A percentile compares a stretch with the other conserved stretches of the same genome.
Conservation (phyloP, 2,329 filamentous ascomycete genomes). For the Neofusicoccum laricinum region DNA sequence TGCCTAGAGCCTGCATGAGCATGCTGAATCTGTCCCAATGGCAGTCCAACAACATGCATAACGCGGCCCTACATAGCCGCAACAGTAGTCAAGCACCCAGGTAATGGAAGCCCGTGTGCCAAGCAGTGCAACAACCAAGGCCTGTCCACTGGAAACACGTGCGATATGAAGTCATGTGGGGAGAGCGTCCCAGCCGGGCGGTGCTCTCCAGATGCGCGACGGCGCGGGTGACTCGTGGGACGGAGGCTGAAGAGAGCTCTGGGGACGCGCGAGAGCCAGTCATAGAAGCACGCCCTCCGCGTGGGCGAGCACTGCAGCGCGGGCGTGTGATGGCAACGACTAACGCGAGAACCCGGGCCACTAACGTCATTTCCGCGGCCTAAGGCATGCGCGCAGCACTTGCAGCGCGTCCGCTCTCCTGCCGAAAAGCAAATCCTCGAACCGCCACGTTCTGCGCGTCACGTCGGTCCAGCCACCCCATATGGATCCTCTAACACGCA, state of each 20-base stretch:
- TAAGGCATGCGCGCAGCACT: slow-evolving; percentile 10
- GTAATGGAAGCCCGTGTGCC: neutral
- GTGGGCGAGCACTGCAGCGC: neutral
- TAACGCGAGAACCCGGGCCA: neutral
- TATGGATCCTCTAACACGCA: slow-evolving; percentile 28
- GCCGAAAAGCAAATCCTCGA: slow-evolving; percentile 12
- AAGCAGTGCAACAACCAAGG: neutral
- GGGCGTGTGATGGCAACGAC: neutral
- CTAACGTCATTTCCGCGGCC: slow-evolving; percentile 10
- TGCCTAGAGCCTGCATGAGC: neutral
- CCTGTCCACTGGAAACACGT: neutral
- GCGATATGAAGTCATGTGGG: neutral
- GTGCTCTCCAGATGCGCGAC: neutral
- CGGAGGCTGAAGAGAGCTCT: neutral
- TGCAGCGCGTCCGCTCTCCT: slow-evolving; percentile 1
- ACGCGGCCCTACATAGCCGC: neutral
- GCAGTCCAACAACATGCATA: neutral
- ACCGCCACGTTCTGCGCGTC: slow-evolving; percentile 10
- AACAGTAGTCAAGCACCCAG: neutral
- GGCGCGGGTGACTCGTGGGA: neutral
- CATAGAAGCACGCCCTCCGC: neutral
- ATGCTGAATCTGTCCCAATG: neutral
- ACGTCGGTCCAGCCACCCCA: slow-evolving; percentile 18
- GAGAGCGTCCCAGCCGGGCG: neutral
- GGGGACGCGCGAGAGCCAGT: neutral